These are phyloP conservation scores for Solanum hybrid DNA, from an alignment of 305 asterid genomes.

Conservation along the genomic window DNA sequence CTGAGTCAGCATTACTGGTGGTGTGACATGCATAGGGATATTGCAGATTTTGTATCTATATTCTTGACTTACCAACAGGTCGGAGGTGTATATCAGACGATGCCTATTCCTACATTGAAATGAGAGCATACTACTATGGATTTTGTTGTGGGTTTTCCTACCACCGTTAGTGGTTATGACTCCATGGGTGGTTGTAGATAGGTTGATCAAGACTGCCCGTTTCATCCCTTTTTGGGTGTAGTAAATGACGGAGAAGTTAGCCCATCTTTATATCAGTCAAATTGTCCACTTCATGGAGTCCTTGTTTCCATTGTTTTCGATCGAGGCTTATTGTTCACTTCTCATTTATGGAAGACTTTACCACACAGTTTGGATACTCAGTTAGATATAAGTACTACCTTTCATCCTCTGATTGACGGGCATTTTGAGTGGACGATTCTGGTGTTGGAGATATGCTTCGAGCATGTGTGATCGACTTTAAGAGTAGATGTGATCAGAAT, in stretches of 20 bases:
- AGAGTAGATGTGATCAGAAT: background rate
- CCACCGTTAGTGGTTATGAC: background rate
- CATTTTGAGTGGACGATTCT: background rate
- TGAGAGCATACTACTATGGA: too few species aligned
- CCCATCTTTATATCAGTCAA: background rate
- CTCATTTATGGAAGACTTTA: too few species aligned
- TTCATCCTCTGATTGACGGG: background rate
- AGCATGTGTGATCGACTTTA: background rate
- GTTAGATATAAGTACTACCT: background rate
- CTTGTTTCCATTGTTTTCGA: background rate
- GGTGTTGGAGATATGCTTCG: background rate
- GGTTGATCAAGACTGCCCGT: background rate
- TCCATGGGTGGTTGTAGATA: background rate
- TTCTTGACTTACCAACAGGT: background rate
- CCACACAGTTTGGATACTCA: background rate
- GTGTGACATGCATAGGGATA: background rate
- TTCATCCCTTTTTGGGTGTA: background rate
- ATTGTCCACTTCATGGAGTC: background rate
- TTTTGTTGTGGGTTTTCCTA: background rate
- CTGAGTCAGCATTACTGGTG: background rate
- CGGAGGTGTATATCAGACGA: accelerated
- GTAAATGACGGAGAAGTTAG: too few species aligned
- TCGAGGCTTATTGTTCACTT: background rate
- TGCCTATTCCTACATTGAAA: background rate
- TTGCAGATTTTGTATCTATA: background rate